These are phyloP conservation scores for Solanum rostratum DNA, from an alignment of 257 asterid species.

Conservation along the genomic window DNA sequence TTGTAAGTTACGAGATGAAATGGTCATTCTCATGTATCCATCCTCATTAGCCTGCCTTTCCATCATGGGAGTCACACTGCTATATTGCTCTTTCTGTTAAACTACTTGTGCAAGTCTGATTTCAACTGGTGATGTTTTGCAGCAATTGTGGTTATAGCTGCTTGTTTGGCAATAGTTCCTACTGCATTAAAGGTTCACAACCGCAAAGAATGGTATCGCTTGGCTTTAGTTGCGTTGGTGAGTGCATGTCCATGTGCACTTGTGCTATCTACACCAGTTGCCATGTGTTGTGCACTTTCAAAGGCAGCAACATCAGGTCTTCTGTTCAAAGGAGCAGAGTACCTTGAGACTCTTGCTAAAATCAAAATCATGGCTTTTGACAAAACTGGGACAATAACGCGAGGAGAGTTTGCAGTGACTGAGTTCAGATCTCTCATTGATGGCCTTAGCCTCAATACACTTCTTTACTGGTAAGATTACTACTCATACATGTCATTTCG, in stretches of 20 bases:
- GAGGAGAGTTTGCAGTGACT: conserved; percentile 63
- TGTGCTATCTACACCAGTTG: conserved; percentile 82
- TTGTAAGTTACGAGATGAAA: neutral
- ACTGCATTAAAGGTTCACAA: conserved; percentile 30
- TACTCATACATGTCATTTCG: neutral
- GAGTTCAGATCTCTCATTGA: conserved; percentile 48
- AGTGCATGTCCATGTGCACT: conserved; percentile 93
- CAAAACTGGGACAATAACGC: conserved; percentile 84
- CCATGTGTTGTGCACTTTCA: conserved; percentile 77
- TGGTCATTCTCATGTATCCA: neutral
- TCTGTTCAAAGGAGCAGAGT: conserved; percentile 70
- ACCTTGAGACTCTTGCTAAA: conserved; percentile 61
- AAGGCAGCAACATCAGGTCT: conserved; percentile 75
- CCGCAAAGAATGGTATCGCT: conserved; percentile 49
- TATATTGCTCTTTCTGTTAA: too few relatives aligned
- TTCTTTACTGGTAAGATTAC: conserved; percentile 52
- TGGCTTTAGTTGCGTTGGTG: conserved; percentile 73
- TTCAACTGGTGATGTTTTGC: conserved; percentile 13
- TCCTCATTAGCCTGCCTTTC: neutral
- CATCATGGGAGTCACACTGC: neutral
- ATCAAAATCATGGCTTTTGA: conserved; percentile 77
- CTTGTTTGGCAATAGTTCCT: conserved; percentile 49
- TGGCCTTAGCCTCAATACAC: conserved; percentile 21
- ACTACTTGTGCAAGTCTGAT: neutral
- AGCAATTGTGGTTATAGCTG: conserved; percentile 50